Evolutionary conservation across 1,284 basidiomycete species (phyloP).

Genomic region (Cystobasidium sp.): DNA sequence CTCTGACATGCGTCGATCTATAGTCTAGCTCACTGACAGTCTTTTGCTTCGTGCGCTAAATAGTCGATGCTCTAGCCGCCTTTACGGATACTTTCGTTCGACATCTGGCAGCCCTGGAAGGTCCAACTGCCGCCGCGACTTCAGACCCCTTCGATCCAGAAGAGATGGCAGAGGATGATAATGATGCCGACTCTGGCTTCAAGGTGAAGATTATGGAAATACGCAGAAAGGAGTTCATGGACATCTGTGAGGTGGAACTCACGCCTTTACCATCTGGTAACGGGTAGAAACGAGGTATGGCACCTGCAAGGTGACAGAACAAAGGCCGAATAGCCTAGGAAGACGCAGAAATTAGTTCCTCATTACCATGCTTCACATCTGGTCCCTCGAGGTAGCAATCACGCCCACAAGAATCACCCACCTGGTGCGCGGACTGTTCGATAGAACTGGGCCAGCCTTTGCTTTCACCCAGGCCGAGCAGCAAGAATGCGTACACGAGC

Average conservation of each 20-base stretch:
- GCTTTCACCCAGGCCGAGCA: too few species aligned
- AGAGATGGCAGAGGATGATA: not conserved
- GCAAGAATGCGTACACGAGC: too few species aligned
- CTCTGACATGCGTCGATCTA: not conserved
- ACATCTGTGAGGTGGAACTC: constrained; percentile 28
- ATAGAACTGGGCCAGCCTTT: too few species aligned
- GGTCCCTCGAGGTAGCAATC: too few species aligned
- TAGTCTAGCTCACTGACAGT: not conserved
- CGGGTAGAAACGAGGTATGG: too few species aligned
- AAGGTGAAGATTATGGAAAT: not conserved
- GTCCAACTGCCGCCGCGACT: not conserved
- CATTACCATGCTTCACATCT: not conserved
- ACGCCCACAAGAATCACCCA: too few species aligned
- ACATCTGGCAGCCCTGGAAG: not conserved
- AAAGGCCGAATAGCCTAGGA: not conserved
- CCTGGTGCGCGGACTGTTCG: too few species aligned
- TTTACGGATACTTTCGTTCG: not conserved
- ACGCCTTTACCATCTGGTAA: constrained; percentile 5
- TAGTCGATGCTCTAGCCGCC: constrained; percentile 6
- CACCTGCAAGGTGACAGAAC: not conserved
- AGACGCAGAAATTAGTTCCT: too few species aligned
- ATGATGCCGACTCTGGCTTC: too few species aligned
- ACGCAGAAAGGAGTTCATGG: constrained; percentile 19
- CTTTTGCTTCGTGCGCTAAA: not conserved
- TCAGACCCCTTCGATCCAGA: not conserved